phyloP scores from a whole-genome alignment of 768 basidiomycete species.

The Kwoniella mangroviensis region DNA sequence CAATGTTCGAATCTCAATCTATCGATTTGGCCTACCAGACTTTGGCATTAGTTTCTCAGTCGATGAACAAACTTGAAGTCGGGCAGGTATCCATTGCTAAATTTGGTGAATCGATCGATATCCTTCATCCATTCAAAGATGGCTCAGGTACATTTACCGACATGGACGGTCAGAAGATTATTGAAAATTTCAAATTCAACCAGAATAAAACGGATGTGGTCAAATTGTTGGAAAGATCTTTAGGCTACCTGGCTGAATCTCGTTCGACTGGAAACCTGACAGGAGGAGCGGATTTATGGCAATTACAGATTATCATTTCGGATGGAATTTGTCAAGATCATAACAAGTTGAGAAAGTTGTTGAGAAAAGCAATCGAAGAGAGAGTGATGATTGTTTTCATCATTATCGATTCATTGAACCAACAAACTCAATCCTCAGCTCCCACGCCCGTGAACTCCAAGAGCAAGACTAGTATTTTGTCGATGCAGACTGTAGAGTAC shows the following conservation, averaged over 20 bases:
- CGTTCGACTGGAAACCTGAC: constrained; percentile 69
- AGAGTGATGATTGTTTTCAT: constrained; percentile 95
- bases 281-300: constrained; percentile 83
- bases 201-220: constrained; percentile 89
- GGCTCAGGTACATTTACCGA: constrained; percentile 71
- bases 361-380: constrained; percentile 85
- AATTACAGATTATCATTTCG: constrained; percentile 95
- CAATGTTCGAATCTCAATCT: constrained; percentile 91
- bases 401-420: constrained; percentile 84
- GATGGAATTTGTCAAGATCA: constrained; percentile 99
- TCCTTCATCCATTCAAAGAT: constrained; percentile 79
- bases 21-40: constrained; percentile 94
- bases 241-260: constrained; percentile 74
- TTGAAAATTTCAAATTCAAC: constrained; percentile 83
- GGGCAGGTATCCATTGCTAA: constrained; percentile 91
- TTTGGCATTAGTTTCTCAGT: constrained; percentile 85
- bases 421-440: constrained; percentile 23
- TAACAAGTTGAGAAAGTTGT: constrained; percentile 74
- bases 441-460: constrained; percentile 35
- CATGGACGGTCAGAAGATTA: constrained; percentile 75
- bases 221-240: constrained; percentile 76
- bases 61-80: constrained; percentile 86
- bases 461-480: constrained; percentile 74
- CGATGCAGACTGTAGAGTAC: constrained; percentile 90
- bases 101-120: constrained; percentile 85